Percentiles rank a stretch among this genome's conserved stretches.
Evolutionary conservation across 352 stramenopile genomes (phyloP).

Genomic region (Pythium dissimile): DNA sequence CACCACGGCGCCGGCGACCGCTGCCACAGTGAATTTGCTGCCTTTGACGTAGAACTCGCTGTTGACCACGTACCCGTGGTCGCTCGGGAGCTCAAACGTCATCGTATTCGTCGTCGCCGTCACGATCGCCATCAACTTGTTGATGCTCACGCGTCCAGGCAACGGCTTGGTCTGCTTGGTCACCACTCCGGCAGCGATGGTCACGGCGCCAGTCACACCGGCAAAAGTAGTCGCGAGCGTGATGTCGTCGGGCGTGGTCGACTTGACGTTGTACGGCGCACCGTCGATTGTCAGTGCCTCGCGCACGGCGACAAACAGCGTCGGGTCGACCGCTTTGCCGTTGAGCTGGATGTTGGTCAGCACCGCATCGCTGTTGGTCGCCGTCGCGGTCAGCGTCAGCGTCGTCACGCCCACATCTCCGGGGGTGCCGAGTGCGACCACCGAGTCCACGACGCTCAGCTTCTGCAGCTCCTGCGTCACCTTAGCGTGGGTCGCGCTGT

Average conservation of each 20-base stretch:
- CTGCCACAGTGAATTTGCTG: conserved; percentile 32
- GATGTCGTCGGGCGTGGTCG: conserved; percentile 39
- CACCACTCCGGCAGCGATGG: conserved; percentile 42
- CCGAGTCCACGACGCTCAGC: conserved; percentile 50
- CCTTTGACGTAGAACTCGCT: conserved; percentile 39
- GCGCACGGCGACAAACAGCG: conserved; percentile 52
- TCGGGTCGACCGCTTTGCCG: conserved; percentile 48
- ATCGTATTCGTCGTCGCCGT: conserved; percentile 28
- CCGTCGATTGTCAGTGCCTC: conserved; percentile 44
- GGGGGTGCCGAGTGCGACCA: conserved; percentile 44
- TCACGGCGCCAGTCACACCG: conserved; percentile 10
- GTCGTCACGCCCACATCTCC: conserved; percentile 60
- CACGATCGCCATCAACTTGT: conserved; percentile 39
- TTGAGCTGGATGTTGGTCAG: conserved; percentile 46
- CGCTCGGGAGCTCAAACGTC: conserved; percentile 36
- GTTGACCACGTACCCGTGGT: conserved; percentile 33
- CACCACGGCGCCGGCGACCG: conserved; percentile 23
- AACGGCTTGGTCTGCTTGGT: conserved; percentile 48
- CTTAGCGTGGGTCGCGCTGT: conserved; percentile 66
- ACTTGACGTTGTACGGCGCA: conserved; percentile 35
- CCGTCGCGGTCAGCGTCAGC: conserved; percentile 45
- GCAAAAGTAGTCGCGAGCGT: conserved; percentile 32
- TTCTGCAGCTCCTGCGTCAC: conserved; percentile 71
- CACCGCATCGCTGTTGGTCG: conserved; percentile 22
- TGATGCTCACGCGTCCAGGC: conserved; percentile 48